Evolutionary conservation across 768 basidiomycete genomes (phyloP), one percentile per base, ranked within the genome.

Genomic region (Vararia minispora): DNA sequence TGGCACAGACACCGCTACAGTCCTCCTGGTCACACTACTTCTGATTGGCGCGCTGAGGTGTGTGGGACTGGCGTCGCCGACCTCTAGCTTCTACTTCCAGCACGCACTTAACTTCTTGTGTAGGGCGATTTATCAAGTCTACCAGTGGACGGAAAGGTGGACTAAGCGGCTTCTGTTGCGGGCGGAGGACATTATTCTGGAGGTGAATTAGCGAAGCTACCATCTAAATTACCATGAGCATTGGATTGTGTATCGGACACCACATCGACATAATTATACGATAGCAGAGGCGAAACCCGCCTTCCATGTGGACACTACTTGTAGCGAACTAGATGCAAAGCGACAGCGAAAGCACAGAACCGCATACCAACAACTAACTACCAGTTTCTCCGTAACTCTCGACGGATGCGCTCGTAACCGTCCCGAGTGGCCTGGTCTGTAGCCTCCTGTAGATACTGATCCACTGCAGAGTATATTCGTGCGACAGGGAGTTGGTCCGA

Each of bases 401-500:
- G 73, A 57, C 76, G 84, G 35, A 87, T 65, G 32, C 67, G 61
- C 52, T 88, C 82, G 47, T 86, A 88, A 22, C 68, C 55, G 6
- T 60, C 60, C 48, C 66, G 77, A 8, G 82, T 83, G 16, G 9
- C 23, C 27, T 18, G 39, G 50, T 83, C 79, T 24, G 58, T 57
- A 21, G 76, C 69, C 53, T 87, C 84, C 10, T 66, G 59, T 17
- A 88, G 61, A 56, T 89, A 89, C 53, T 80, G 74, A 16, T 79
- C 79, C 28, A 87, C 68, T 1, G 79, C 74, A 29, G 65, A 56
- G 54, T 89, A 81, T 50, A 90, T 74, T 36, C 81, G 69, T 34
- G 76, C 79, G 22, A 76, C 86, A 10, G 87, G 87, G 56, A 89
- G 76, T 52, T 83, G 82, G 23, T 68, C 66, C n/a, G 82, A 72